Evolutionary conservation across 345 rosid genomes (phyloP), one percentile per base, ranked within the genome.

Genomic region (Aethionema arabicum): DNA sequence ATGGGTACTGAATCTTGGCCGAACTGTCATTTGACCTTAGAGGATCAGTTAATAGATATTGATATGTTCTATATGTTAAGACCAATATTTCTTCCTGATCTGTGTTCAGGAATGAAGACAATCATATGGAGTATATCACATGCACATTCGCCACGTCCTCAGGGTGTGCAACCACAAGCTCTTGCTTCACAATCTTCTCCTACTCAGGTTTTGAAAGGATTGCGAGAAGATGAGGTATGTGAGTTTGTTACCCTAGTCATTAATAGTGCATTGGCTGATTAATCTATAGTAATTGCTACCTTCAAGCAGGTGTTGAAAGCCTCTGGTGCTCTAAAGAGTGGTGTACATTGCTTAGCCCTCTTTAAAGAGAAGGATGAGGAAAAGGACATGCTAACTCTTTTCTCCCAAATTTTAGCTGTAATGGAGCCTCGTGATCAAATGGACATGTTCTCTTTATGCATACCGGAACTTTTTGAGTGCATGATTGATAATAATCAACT

Each of bases 341-440:
- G 99, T 67, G 91, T 93, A 50, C 86, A 87, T 67, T 93, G 97
- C 81, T 71, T 93, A 72, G 91, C 88, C 32, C 97, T 90, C 63
- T 93, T 85, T 76, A 93, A 84, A 84, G 99, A 90, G 74, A 90
- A 87, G 76, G 99, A 93, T 31, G 99, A 93, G 72, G 99, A 90
- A 76, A 90, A 76, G 65, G 99, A 93, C 43, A 90, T 93, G 88
- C 80, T 87, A 63, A 77, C 77, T 45, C 83, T 82, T 44, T 90
- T 90, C 72, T 90, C 97, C 74, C 97, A 87, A 71, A 90, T 87
- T 79, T 76, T 93, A 73, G 82, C 82, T 53, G 80, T 90, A 37
- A 85, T 93, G 99, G 99, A 93, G 78, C 92, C 99, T 36, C 90
- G 97, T 57, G 95, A 93, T 83, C 95, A 90, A 11, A 90, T 90